Evolutionary conservation across 2,329 filamentous ascomycete genomes (phyloP), one percentile per base, ranked within the genome.

Genomic region (Myriosclerotinia duriaeana): DNA sequence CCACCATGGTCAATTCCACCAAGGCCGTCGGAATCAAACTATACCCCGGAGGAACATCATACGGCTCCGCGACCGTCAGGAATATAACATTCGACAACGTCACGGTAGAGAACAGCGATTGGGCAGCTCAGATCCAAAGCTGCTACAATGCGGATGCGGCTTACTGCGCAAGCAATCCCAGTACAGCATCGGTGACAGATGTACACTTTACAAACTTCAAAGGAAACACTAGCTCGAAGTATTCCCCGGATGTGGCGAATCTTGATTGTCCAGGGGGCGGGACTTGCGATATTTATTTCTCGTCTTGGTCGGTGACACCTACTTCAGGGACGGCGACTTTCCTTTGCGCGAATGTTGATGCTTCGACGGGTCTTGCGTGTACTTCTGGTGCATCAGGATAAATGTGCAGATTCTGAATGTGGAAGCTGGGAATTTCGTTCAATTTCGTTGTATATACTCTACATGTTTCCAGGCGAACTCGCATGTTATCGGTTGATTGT

Each of bases 11-110:
- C 36, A 72, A 75, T 30, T 80, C 76, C 2, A 78, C 77, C 40
- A 82, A 82, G 67, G 80, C 80, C 1, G 79, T 76, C 0, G 80
- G 81, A 0, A 82, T 83, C 70, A 83, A 82, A 70, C 74, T 78
- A 2, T 82, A 82, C 66, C 79, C 79, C 0, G 75, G 74, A 17
- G 79, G 79, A 1, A 71, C 71, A 2, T 67, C 64, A 6, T 76
- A 81, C 66, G 78, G 78, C 15, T 69, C 72, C 0, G 77, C 79
- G 0, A 76, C 75, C 0, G 79, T 82, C 30, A 73, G 69, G 3
- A 82, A 82, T 67, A 78, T 81, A 30, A 82, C 79, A 0, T 82
- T 74, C 65, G 73, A 75, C 6, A 75, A 73, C 22, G 73, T 82
- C 22, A 76, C 73, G 0, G 76, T 80, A 7, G 69, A 77, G 1